A percentile compares a stretch with the other conserved stretches of the same genome.
phyloP scores from a whole-genome alignment of 169 alveolate genomes.

The Ichthyophthirius multifiliis region DNA sequence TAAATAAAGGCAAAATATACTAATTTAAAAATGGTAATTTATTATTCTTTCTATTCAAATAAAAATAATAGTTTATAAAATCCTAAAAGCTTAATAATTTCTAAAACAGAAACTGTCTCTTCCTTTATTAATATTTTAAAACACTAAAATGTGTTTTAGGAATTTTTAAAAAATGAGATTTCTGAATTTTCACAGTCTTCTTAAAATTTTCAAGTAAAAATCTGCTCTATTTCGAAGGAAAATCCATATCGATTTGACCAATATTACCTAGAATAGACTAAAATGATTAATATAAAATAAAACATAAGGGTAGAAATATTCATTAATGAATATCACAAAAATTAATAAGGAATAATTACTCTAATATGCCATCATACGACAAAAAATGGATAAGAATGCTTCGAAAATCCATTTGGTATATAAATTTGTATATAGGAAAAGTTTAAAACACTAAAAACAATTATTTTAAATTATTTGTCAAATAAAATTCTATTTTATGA shows the following conservation, averaged over 20 bases:
- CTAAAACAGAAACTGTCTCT: background rate
- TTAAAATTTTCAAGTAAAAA: background rate
- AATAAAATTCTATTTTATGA: background rate
- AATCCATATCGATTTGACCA: background rate
- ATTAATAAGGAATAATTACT: background rate
- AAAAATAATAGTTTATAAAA: background rate
- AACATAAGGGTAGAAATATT: background rate
- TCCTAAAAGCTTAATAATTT: background rate
- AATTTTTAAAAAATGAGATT: background rate
- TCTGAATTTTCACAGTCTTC: background rate
- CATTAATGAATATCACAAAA: background rate
- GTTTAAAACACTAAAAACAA: background rate
- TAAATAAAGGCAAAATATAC: background rate
- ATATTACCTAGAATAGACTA: background rate
- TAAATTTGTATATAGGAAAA: background rate
- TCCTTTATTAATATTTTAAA: background rate
- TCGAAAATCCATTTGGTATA: background rate
- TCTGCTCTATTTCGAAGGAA: background rate
- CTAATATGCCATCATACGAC: background rate
- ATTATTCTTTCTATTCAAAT: background rate
- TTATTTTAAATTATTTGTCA: background rate
- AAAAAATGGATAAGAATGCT: background rate
- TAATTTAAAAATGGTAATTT: background rate
- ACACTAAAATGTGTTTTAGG: background rate
- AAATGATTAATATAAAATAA: background rate